Evolutionary conservation across 2,329 filamentous ascomycete species (phyloP), one percentile per base, ranked within the genome.

Genomic region (Sporothrix brunneoviolacea): DNA sequence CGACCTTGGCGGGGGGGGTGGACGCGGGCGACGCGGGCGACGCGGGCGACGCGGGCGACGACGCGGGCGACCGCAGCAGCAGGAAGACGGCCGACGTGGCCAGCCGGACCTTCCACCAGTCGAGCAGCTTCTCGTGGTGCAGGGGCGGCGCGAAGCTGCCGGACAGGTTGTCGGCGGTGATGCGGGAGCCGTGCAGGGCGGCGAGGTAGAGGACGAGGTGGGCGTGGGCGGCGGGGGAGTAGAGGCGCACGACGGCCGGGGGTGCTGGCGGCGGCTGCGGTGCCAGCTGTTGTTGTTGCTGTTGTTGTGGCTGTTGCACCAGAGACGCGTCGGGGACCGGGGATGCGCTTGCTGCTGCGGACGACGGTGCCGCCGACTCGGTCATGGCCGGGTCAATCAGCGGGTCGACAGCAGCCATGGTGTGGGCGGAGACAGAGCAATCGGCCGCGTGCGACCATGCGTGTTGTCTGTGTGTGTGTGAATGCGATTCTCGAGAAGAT

Each of bases 111-210:
- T 74, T 73, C 80, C 80, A 84, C 70, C 74, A 83, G 8, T 66
- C 57, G 27, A 77, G 65, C 35, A 84, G 73, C 60, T 77, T 78
- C 33, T 73, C 68, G 60, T 78, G 70, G 42, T 72, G 72, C 30
- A 83, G 65, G 0, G 80, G 80, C n/a, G 78, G 77, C 13, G 80
- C 67, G 60, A 83, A 84, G 4, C 72, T 77, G 22, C 76, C 76
- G 32, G 79, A 70, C 55, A 74, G 76, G 59, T 72, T 69, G 64
- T 80, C 79, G 53, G 73, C 67, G 4, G 73, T 75, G 60, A 84
- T 80, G 64, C 79, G 82, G 13, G 73, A 70, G 52, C 71, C 74
- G 57, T 83, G 80, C 21, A 84, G 69, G 41, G 72, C 70, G 32
- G 78, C 79, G 16, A 84, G 69, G 58, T 78, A 77, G 15, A 74